Evolutionary conservation across 176 grass and related monocot genomes (phyloP).

Genomic region (Bromus sterilis): DNA sequence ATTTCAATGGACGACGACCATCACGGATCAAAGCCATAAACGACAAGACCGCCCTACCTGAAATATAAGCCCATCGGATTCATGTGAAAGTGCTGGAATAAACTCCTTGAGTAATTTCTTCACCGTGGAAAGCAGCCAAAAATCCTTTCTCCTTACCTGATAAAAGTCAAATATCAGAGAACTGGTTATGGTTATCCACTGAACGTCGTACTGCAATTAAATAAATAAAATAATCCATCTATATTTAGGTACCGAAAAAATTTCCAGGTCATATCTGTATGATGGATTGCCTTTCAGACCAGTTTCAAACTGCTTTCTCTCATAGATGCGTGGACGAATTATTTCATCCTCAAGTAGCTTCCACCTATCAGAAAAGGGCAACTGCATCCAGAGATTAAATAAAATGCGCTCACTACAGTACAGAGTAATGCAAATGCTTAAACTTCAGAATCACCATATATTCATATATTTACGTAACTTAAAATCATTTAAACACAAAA

Average conservation of each 20-base stretch:
- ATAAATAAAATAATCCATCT: background rate
- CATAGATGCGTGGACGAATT: conserved; percentile 62
- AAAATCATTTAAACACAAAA: background rate
- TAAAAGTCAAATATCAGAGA: background rate
- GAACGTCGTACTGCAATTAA: background rate
- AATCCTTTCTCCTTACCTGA: conserved; percentile 97
- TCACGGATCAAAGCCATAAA: background rate
- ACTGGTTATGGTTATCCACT: background rate
- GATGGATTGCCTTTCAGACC: conserved; percentile 65
- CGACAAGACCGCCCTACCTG: conserved; percentile 47
- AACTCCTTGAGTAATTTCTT: conserved; percentile 74
- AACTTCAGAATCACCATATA: background rate
- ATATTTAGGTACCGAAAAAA: conserved; percentile 69
- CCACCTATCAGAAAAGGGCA: conserved; percentile 96
- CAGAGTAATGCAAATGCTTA: background rate
- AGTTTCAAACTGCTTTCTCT: conserved; percentile 80
- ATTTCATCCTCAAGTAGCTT: conserved; percentile 96
- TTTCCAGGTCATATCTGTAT: conserved; percentile 98
- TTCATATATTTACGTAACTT: background rate
- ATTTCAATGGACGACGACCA: background rate
- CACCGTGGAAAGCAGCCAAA: conserved; percentile 94
- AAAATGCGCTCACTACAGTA: background rate
- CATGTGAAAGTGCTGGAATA: conserved; percentile 91
- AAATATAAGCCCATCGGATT: conserved; percentile 98
- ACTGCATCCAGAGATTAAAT: conserved; percentile 39